phyloP scores from a whole-genome alignment of 495 filamentous ascomycete species.

The Penicillium ucsense region DNA sequence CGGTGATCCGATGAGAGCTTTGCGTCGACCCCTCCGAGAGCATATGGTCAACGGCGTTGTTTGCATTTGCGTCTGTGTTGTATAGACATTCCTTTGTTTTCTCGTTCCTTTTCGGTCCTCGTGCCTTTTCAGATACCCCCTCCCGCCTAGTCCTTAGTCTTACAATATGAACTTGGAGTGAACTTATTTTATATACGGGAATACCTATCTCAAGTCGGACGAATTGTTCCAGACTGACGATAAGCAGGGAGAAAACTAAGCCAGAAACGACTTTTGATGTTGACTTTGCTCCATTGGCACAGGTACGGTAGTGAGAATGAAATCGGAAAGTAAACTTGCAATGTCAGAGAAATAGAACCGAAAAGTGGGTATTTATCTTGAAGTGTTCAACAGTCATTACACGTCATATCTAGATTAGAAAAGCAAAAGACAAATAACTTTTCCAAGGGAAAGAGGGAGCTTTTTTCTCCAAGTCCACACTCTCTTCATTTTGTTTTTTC shows the following conservation, averaged over 20 bases:
- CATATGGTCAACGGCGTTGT: not conserved
- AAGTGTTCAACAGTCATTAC: constrained; percentile 14
- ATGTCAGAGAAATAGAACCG: constrained; percentile 4
- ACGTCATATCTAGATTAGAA: constrained; percentile 7
- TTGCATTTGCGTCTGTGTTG: not conserved
- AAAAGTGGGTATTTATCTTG: constrained; percentile 21
- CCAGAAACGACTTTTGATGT: too few species aligned
- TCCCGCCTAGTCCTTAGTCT: constrained; percentile 12
- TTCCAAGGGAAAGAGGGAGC: not conserved
- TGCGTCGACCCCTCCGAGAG: not conserved
- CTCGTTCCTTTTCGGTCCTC: too few species aligned
- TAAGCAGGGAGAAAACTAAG: too few species aligned
- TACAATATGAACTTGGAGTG: not conserved
- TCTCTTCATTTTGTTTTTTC: too few species aligned
- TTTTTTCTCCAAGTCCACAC: constrained; percentile 1
- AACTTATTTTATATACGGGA: too few species aligned
- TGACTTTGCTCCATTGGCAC: too few species aligned
- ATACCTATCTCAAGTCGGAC: too few species aligned
- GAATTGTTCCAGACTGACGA: too few species aligned
- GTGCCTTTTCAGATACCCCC: too few species aligned
- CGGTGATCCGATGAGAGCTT: constrained; percentile 37
- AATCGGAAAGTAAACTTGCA: not conserved
- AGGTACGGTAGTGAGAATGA: too few species aligned
- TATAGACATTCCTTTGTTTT: too few species aligned
- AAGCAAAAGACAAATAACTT: too few species aligned